Evolutionary conservation across 176 grass and related monocot genomes (phyloP), one percentile per base, ranked within the genome.

Genomic region (Paspalum notatum): DNA sequence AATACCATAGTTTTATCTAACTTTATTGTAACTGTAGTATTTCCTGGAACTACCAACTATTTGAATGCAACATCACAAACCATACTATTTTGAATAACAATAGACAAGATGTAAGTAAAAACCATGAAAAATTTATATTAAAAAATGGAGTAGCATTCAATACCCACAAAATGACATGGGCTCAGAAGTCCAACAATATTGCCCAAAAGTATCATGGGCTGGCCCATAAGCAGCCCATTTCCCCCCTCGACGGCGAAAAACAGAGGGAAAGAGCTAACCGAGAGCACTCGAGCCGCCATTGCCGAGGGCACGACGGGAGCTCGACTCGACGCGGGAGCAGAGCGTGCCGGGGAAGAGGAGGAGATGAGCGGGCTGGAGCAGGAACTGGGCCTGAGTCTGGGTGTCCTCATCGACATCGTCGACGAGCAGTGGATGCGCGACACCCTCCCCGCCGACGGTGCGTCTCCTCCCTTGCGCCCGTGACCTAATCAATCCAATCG

Each of bases 351-450:
- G 77, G 49, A 79, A 43, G 62, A 66, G 14, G 66, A 78, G 66
- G 17, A 80, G 75, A 96, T 92, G 93, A 90, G 82, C 48, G 91
- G 86, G 14, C 57, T 88, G 42, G 88, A 96, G 85, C 90, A 86
- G 79, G 87, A 93, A 74, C 85, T 74, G 62, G 58, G 52, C 46
- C 85, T 97, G 67, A 94, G 85, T 80, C 87, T 94, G 83, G 94
- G 90, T n/a, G 71, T 94, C 69, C 94, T 97, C 72, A 94, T 94
- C 66, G 91, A 97, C 82, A 27, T 97, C 76, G 89, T 97, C 58
- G 94, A 92, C 37, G 90, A 97, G 80, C 85, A 92, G 80, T 97
- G 94, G 94, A 94, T 94, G 91, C 87, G 91, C 51, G 94, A 97
- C 84, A 92, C 91, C 17, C 90, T 97, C 68, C 94, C 91, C 57